Conservation (phyloP, 2,329 filamentous ascomycete species). For the Diaporthe longicolla region DNA sequence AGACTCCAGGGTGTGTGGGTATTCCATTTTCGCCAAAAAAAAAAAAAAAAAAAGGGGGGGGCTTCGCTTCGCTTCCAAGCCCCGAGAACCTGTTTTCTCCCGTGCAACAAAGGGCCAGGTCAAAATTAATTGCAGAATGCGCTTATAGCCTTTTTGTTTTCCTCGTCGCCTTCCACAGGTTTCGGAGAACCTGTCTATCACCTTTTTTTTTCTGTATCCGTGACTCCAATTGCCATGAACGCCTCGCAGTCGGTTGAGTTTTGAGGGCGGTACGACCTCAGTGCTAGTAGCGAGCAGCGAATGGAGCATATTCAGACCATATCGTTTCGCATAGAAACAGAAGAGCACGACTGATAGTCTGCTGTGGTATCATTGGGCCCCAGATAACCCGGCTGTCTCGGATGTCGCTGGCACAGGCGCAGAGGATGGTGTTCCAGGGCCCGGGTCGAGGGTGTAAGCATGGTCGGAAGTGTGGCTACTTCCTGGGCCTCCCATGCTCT, state of each 20-base stretch:
- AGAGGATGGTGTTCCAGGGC: neutral
- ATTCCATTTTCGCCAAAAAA: conserved; percentile 17
- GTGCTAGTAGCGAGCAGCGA: neutral
- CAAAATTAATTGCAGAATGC: neutral
- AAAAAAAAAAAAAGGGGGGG: too few relatives aligned
- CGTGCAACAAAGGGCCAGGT: neutral
- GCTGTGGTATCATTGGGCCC: neutral
- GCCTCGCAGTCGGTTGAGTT: neutral
- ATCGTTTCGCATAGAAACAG: too few relatives aligned
- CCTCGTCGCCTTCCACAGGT: neutral
- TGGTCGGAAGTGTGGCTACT: neutral
- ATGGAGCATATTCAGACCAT: neutral
- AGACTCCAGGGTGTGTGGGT: conserved; percentile 13
- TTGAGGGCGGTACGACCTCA: neutral
- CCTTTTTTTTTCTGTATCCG: neutral
- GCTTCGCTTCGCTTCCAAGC: too few relatives aligned
- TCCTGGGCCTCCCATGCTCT: conserved; percentile 1
- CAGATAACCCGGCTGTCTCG: neutral
- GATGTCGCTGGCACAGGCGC: neutral
- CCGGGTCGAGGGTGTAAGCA: conserved; percentile 1
- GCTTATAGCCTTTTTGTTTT: neutral
- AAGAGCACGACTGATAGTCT: neutral
- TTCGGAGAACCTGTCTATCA: neutral
- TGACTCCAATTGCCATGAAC: conserved; percentile 18
- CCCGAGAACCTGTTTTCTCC: too few relatives aligned